Conservation (phyloP, 805 yeast species). For the Yamadazyma scolyti region DNA sequence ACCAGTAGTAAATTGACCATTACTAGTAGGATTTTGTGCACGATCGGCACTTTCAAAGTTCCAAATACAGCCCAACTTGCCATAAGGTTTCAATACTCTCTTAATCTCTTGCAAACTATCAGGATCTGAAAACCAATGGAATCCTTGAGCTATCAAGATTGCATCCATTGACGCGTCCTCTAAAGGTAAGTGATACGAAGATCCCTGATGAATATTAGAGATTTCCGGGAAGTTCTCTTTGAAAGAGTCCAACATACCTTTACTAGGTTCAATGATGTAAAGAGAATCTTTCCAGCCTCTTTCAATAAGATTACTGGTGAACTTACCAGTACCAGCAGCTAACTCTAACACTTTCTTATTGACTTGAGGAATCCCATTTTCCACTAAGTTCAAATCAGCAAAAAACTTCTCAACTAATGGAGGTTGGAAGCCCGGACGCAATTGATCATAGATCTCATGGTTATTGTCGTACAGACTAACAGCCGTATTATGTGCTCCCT, state of each 20-base stretch:
- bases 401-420: slow-evolving; percentile 42
- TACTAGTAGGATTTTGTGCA: too few relatives aligned
- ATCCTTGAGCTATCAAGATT: slow-evolving; percentile 56
- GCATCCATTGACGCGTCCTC: slow-evolving; percentile 44
- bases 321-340: slow-evolving; percentile 66
- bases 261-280: slow-evolving; percentile 51
- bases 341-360: slow-evolving; percentile 40
- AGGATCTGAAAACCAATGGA: slow-evolving; percentile 62
- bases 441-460: slow-evolving; percentile 48
- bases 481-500: slow-evolving; percentile 35
- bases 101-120: slow-evolving; percentile 45
- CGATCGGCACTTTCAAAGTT: slow-evolving; percentile 41
- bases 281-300: slow-evolving; percentile 37
- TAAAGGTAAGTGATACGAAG: slow-evolving; percentile 46
- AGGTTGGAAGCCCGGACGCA: slow-evolving; percentile 47
- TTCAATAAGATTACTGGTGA: slow-evolving; percentile 42
- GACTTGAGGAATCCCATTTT: slow-evolving; percentile 11
- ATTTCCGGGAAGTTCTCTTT: slow-evolving; percentile 41
- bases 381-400: slow-evolving; percentile 28
- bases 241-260: slow-evolving; percentile 54
- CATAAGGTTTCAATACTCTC: slow-evolving; percentile 47
- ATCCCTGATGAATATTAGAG: slow-evolving; percentile 28
- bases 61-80: slow-evolving; percentile 56
- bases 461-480: slow-evolving; percentile 48
- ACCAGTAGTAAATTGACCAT: too few relatives aligned